Conservation (phyloP, 257 asterid species). For the Parsonsia alboflavescens region DNA sequence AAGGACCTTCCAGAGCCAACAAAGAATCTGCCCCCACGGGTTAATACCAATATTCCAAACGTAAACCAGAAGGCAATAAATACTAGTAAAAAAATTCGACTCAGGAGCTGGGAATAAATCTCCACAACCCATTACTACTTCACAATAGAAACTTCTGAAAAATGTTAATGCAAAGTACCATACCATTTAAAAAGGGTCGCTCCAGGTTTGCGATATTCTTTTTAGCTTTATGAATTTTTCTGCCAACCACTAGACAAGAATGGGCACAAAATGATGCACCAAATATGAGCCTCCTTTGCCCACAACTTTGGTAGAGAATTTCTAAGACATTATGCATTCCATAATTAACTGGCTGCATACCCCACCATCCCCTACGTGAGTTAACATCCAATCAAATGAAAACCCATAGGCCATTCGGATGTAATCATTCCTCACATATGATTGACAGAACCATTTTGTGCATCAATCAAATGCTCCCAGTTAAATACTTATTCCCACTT, state of each 20-base stretch:
- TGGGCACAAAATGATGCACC: neutral
- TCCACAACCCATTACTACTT: neutral
- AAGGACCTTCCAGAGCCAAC: too few species aligned
- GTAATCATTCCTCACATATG: neutral
- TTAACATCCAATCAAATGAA: neutral
- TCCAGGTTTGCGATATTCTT: neutral
- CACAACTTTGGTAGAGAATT: neutral
- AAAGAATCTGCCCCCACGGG: neutral
- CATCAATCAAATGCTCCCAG: neutral
- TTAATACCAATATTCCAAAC: neutral
- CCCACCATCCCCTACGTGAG: neutral
- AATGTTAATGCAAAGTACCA: neutral
- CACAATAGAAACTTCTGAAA: too few species aligned
- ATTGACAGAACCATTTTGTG: neutral
- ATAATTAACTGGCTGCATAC: neutral
- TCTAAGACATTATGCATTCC: neutral
- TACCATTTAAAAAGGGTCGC: neutral
- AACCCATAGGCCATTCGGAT: neutral
- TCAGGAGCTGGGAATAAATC: neutral
- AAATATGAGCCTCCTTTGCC: neutral
- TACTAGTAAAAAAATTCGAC: neutral
- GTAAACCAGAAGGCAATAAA: neutral
- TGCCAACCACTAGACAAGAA: neutral
- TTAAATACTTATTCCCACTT: neutral
- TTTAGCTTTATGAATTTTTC: neutral